phyloP scores from a whole-genome alignment of 257 asterid genomes.

The Nicotiana sylvestris region DNA sequence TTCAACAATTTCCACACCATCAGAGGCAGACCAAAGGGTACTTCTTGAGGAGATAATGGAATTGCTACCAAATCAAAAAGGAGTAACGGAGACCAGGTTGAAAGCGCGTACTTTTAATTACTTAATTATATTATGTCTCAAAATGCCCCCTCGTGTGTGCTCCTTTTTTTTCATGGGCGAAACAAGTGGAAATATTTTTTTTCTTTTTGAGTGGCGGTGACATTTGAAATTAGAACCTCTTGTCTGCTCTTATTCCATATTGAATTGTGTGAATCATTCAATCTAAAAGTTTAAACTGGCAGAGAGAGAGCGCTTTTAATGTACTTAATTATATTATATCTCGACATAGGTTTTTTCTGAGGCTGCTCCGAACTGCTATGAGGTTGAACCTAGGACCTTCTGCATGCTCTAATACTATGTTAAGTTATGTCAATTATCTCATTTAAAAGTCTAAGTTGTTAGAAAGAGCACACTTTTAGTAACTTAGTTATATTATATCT shows the following conservation, averaged over 20 bases:
- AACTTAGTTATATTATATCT: too few species aligned
- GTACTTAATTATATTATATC: not conserved
- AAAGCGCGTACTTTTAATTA: not conserved
- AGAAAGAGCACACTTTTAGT: too few species aligned
- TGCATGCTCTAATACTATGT: too few species aligned
- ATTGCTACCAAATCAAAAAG: constrained; percentile 12
- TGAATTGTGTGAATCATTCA: too few species aligned
- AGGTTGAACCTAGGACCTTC: not conserved
- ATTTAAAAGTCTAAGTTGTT: too few species aligned
- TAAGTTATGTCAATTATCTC: too few species aligned
- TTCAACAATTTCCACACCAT: constrained; percentile 6
- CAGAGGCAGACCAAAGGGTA: constrained; percentile 19
- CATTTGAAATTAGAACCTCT: not conserved
- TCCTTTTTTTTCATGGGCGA: too few species aligned
- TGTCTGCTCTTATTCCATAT: too few species aligned
- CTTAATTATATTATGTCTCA: not conserved
- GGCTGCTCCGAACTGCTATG: constrained; percentile 15
- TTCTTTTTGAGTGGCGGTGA: not conserved
- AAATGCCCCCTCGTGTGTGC: too few species aligned
- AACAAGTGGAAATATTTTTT: not conserved
- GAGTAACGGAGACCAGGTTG: constrained; percentile 10
- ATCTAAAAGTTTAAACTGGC: not conserved
- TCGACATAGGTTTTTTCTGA: not conserved
- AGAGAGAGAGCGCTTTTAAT: not conserved
- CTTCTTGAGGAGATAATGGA: constrained; percentile 17